Evolutionary conservation across 441 rosid genomes (phyloP).

Genomic region (Syzygium syzygioides): DNA sequence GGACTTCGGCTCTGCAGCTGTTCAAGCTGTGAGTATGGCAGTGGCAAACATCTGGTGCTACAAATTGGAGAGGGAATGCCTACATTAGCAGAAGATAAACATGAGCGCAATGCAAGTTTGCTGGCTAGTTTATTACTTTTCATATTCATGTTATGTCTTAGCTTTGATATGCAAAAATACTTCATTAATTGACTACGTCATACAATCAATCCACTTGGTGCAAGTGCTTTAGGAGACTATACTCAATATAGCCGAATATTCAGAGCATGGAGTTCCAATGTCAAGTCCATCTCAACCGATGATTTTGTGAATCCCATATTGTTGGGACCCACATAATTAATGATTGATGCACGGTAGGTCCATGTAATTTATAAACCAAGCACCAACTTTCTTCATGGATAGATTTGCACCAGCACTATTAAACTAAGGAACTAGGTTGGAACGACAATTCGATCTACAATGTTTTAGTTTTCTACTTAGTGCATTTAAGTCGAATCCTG

Average conservation of each 20-base stretch:
- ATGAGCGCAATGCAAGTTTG: background rate
- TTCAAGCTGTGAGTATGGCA: background rate
- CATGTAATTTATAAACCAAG: background rate
- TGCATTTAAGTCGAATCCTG: background rate
- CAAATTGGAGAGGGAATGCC: background rate
- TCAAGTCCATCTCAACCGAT: background rate
- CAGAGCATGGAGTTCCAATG: background rate
- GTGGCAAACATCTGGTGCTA: background rate
- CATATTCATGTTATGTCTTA: background rate
- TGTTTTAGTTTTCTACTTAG: background rate
- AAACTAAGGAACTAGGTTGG: background rate
- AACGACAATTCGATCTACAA: background rate
- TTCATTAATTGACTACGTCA: background rate
- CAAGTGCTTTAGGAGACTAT: background rate
- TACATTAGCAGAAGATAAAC: background rate
- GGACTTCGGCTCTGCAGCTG: background rate
- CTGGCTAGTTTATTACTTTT: background rate
- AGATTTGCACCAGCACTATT: background rate
- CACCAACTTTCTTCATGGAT: background rate
- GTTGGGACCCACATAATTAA: background rate
- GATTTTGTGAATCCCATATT: background rate
- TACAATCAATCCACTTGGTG: background rate
- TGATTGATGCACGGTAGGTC: background rate
- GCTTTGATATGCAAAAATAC: background rate
- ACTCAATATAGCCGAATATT: background rate